Percentiles rank a stretch among this genome's conserved stretches.
These are phyloP conservation scores for Mucor indicus DNA, from an alignment of 371 early-diverging fungal genomes.

Conservation along the genomic window DNA sequence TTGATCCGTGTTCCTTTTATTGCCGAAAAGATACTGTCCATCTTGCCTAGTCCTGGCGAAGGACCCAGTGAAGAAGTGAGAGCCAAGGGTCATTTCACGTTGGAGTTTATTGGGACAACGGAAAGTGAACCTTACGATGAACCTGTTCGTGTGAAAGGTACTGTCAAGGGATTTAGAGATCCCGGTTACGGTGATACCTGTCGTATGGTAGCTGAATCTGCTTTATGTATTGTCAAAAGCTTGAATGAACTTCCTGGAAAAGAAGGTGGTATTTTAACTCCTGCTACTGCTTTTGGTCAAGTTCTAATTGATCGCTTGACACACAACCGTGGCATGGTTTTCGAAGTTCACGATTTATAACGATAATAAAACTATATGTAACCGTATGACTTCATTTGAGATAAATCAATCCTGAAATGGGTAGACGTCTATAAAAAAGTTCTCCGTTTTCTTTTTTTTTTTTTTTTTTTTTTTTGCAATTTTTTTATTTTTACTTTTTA, in stretches of 20 bases:
- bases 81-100: conserved; percentile 41
- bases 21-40: conserved; percentile 40
- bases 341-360: conserved; percentile 46
- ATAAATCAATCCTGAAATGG: too few relatives aligned
- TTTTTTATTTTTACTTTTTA: too few relatives aligned
- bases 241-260: conserved; percentile 47
- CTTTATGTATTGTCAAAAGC: conserved; percentile 52
- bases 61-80: conserved; percentile 59
- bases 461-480: background rate
- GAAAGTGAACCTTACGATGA: conserved; percentile 38
- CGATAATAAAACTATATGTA: too few relatives aligned
- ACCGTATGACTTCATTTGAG: too few relatives aligned
- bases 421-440: too few relatives aligned
- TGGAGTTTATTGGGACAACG: conserved; percentile 49
- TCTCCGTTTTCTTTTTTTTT: background rate
- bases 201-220: conserved; percentile 61
- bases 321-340: conserved; percentile 47
- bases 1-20: conserved; percentile 34
- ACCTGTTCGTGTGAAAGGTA: conserved; percentile 49
- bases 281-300: conserved; percentile 70
- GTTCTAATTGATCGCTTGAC: conserved; percentile 61
- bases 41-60: conserved; percentile 54
- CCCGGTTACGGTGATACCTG: conserved; percentile 78
- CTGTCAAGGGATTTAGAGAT: conserved; percentile 61
- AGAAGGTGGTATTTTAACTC: conserved; percentile 69